Conservation (phyloP, 495 filamentous ascomycete species). For the Aspergillus ostianus region DNA sequence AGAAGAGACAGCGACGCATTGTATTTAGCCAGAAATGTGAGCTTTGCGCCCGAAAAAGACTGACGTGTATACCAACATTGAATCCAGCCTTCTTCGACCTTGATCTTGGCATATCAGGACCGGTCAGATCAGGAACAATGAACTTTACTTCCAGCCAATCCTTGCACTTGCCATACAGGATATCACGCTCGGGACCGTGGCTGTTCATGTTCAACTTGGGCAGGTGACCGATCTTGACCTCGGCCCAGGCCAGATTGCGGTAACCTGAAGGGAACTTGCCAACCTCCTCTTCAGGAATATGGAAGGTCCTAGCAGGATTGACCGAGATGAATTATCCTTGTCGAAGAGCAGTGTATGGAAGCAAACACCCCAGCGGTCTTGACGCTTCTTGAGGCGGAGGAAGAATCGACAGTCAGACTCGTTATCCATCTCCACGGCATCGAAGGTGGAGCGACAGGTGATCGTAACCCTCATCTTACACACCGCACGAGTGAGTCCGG, state of each 20-base stretch:
- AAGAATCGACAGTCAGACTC: constrained; percentile 10
- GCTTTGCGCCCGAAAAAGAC: no score
- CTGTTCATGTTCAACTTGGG: constrained; percentile 2
- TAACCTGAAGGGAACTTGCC: constrained; percentile 6
- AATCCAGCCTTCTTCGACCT: no score
- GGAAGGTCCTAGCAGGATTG: no score
- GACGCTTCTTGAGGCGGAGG: constrained; percentile 2
- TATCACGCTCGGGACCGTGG: neutral
- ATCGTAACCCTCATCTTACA: constrained; percentile 11
- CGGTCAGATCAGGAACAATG: neutral
- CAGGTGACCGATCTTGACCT: neutral
- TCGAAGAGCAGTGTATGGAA: constrained; percentile 10
- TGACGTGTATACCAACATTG: no score
- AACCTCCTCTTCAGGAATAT: constrained; percentile 2
- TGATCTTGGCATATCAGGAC: neutral
- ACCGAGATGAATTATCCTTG: no score
- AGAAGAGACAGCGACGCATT: no score
- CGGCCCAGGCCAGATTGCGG: constrained; percentile 6
- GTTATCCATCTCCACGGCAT: constrained; percentile 6
- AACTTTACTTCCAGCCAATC: neutral
- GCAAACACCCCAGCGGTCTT: neutral
- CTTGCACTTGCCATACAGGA: neutral
- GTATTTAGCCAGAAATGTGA: no score
- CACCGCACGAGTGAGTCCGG: constrained; percentile 3
- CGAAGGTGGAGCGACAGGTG: constrained; percentile 8